Conservation (phyloP, 352 stramenopile species). For the Pythium biforme region DNA sequence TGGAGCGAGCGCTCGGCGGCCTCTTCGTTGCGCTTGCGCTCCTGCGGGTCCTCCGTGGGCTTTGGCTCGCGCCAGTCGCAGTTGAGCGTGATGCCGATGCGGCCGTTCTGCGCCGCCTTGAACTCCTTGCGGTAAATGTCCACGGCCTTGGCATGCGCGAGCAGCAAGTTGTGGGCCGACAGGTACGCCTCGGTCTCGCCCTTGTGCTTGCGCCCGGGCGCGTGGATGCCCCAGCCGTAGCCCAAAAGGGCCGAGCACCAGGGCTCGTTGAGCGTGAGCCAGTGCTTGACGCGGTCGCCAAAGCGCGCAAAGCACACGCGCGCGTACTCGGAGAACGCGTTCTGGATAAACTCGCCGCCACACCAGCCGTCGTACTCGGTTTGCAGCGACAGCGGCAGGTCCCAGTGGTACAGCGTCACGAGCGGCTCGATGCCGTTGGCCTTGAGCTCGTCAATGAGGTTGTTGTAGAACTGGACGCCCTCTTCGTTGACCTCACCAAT, state of each 20-base stretch:
- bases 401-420: constrained; percentile 96
- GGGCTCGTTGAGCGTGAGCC: constrained; percentile 95
- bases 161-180: constrained; percentile 84
- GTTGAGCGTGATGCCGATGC: constrained; percentile 93
- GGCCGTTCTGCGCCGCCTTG: constrained; percentile 40
- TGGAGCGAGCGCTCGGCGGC: constrained; percentile 79
- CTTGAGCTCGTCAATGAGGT: constrained; percentile 83
- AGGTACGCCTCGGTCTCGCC: constrained; percentile 38
- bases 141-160: constrained; percentile 86
- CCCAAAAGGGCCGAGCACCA: constrained; percentile 48
- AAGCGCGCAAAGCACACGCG: constrained; percentile 88
- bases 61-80: constrained; percentile 88
- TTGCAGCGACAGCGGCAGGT: constrained; percentile 85
- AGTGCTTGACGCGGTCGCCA: constrained; percentile 75
- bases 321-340: constrained; percentile 82
- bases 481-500: constrained; percentile 66
- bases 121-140: constrained; percentile 66
- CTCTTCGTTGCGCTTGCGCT: constrained; percentile 56
- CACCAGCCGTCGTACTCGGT: constrained; percentile 65
- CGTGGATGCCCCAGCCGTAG: constrained; percentile 65
- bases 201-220: constrained; percentile 40
- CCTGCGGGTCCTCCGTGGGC: constrained; percentile 40
- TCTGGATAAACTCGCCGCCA: constrained; percentile 56
- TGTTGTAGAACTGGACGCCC: constrained; percentile 92
- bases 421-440: constrained; percentile 79